Evolutionary conservation across 139 green algal species (phyloP).

Genomic region (Chlorella sp.): DNA sequence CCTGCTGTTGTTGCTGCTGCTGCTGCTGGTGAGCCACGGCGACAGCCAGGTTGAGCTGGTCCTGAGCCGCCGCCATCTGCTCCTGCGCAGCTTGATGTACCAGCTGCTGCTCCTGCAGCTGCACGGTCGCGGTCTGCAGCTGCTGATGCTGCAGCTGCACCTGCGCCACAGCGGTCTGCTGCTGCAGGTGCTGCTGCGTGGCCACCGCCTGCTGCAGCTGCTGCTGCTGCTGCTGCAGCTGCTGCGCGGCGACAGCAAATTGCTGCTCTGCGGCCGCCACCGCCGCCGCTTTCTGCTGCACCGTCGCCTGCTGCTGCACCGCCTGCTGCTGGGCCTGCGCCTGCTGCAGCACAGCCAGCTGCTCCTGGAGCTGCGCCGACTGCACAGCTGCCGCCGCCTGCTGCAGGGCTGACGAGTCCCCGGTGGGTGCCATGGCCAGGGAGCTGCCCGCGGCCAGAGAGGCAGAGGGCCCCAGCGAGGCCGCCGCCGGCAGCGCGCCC

Average conservation of each 20-base stretch:
- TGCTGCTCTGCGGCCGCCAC: neutral
- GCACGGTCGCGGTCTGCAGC: neutral
- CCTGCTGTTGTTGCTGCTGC: neutral
- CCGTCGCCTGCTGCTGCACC: neutral
- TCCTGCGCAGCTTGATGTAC: neutral
- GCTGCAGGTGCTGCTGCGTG: neutral
- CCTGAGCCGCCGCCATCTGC: neutral
- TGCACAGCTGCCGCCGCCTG: too few species aligned
- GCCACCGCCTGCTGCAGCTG: neutral
- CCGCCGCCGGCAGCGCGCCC: too few species aligned
- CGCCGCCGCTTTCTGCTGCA: neutral
- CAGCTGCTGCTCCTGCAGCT: conserved; percentile 35
- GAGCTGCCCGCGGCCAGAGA: too few species aligned
- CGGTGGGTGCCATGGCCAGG: too few species aligned
- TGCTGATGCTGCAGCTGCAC: conserved; percentile 18
- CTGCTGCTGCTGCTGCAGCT: conserved; percentile 19
- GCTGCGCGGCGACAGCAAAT: neutral
- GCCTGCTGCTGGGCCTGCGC: too few species aligned
- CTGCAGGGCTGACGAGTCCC: too few species aligned
- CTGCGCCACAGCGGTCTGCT: neutral
- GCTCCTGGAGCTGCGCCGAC: too few species aligned
- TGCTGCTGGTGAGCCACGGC: neutral
- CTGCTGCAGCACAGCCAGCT: too few species aligned
- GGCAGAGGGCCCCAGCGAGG: too few species aligned
- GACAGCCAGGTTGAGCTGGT: neutral